These are phyloP conservation scores for Eucalyptus grandis DNA, from an alignment of 345 rosid species.

Conservation along the genomic window DNA sequence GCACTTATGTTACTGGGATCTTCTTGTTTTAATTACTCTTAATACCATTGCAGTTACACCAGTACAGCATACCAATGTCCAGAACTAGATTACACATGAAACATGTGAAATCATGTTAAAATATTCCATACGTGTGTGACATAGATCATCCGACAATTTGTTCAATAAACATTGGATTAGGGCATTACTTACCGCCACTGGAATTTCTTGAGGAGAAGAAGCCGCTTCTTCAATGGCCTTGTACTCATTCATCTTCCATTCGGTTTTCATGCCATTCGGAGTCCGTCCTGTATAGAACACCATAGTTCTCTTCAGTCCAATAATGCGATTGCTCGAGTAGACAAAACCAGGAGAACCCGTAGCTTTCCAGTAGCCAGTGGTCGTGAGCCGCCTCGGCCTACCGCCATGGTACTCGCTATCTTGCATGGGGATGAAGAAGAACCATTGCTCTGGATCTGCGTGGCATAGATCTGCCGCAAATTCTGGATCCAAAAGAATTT, in stretches of 20 bases:
- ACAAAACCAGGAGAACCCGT: slow-evolving; percentile 29
- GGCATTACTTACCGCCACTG: background rate
- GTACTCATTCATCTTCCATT: slow-evolving; percentile 42
- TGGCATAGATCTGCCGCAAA: slow-evolving; percentile 12
- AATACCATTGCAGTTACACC: background rate
- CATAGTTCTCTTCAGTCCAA: slow-evolving; percentile 34
- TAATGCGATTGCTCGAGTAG: slow-evolving; percentile 8
- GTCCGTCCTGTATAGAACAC: slow-evolving; percentile 34
- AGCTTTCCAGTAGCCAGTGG: slow-evolving; percentile 33
- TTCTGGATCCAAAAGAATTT: slow-evolving; percentile 1
- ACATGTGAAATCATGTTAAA: background rate
- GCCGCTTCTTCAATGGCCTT: slow-evolving; percentile 9
- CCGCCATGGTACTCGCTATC: slow-evolving; percentile 29
- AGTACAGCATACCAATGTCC: background rate
- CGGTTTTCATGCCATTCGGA: slow-evolving; percentile 24
- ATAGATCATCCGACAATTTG: background rate
- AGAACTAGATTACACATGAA: background rate
- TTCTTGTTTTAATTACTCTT: background rate
- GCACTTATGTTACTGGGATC: background rate
- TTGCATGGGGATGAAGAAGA: slow-evolving; percentile 33
- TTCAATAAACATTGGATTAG: background rate
- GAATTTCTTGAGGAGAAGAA: background rate
- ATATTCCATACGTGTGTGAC: background rate
- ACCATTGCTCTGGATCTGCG: slow-evolving; percentile 33
- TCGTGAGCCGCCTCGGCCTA: slow-evolving; percentile 25